Conservation (phyloP, 768 basidiomycete genomes). For the Podaxis sp. region DNA sequence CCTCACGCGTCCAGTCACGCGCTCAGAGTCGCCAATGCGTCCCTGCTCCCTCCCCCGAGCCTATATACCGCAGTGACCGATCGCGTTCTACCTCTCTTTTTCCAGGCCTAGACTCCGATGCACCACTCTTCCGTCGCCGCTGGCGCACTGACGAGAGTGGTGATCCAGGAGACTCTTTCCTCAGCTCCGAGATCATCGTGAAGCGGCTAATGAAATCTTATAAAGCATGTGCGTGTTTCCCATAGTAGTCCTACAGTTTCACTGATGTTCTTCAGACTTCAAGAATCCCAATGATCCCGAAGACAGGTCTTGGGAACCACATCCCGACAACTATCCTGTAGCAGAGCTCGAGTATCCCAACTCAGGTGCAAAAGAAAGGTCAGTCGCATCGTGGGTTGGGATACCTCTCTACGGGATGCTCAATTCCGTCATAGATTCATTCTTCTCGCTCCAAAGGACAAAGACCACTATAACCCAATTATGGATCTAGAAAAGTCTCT, state of each 20-base stretch:
- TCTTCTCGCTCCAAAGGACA: constrained; percentile 78
- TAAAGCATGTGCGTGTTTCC: constrained; percentile 50
- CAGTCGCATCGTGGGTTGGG: constrained; percentile 17
- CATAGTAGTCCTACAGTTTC: not conserved
- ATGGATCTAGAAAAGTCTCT: constrained; percentile 74
- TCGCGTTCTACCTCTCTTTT: constrained; percentile 67
- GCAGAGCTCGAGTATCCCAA: constrained; percentile 82
- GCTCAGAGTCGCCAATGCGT: constrained; percentile 40
- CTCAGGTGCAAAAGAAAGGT: constrained; percentile 68
- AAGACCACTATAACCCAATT: constrained; percentile 86
- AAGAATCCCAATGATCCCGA: constrained; percentile 60
- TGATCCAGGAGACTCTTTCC: constrained; percentile 46
- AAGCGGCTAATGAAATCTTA: constrained; percentile 63
- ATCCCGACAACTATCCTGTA: constrained; percentile 60
- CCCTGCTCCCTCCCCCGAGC: constrained; percentile 47
- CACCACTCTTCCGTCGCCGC: constrained; percentile 37
- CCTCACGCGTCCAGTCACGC: constrained; percentile 46
- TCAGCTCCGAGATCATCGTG: constrained; percentile 69
- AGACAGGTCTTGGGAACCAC: constrained; percentile 64
- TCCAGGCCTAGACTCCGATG: constrained; percentile 35
- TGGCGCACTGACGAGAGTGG: constrained; percentile 58
- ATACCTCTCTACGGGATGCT: not conserved
- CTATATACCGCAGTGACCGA: constrained; percentile 56
- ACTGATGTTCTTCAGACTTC: constrained; percentile 53
- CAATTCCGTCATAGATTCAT: constrained; percentile 52